phyloP scores from a whole-genome alignment of 345 rosid species.

The Salix dunnii region DNA sequence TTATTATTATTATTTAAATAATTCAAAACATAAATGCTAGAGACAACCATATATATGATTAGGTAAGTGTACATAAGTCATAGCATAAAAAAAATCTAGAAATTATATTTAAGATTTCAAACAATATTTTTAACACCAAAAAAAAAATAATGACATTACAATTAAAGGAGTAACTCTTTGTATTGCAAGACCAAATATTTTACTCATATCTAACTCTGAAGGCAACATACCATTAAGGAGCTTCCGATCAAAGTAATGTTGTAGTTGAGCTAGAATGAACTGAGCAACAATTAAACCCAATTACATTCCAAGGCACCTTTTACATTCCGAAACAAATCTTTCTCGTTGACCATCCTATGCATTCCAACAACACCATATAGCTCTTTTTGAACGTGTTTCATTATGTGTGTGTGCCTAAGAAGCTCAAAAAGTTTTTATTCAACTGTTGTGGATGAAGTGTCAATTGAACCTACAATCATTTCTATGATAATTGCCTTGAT shows the following conservation, averaged over 20 bases:
- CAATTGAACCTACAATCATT: constrained; percentile 20
- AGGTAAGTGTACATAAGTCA: too few species aligned
- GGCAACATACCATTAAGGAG: background rate
- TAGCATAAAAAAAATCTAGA: too few species aligned
- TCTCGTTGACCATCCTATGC: constrained; percentile 24
- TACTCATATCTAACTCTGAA: background rate
- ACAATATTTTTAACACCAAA: background rate
- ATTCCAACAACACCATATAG: constrained; percentile 20
- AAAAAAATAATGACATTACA: background rate
- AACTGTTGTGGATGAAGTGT: constrained; percentile 11
- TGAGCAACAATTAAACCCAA: background rate
- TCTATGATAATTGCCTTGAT: constrained; percentile 32
- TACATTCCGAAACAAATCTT: constrained; percentile 8
- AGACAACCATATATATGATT: too few species aligned
- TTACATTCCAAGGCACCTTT: constrained; percentile 5
- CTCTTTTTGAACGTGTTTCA: constrained; percentile 23
- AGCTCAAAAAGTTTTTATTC: constrained; percentile 35
- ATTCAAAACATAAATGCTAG: too few species aligned
- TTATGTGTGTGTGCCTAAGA: constrained; percentile 17
- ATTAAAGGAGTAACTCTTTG: background rate
- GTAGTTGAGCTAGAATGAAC: background rate
- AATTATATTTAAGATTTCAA: too few species aligned
- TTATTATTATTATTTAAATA: too few species aligned
- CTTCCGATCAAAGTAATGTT: background rate
- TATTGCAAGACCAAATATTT: background rate